Percentiles rank a stretch among this genome's conserved stretches.
phyloP scores from a whole-genome alignment of 345 rosid genomes.

The Punica granatum region DNA sequence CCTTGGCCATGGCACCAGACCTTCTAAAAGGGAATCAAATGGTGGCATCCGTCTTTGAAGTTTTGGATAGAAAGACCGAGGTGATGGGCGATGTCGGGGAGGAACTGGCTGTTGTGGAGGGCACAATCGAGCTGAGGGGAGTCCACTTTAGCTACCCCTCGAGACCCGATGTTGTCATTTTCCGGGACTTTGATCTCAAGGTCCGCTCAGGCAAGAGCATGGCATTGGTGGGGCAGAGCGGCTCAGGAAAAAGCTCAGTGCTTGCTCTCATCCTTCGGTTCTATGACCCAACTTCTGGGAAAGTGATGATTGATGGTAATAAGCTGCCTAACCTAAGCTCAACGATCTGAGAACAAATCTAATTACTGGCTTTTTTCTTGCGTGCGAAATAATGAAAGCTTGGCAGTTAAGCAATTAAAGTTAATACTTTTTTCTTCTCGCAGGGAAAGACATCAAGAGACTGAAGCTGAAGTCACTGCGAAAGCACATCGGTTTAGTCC shows the following conservation, averaged over 20 bases:
- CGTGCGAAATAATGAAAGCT: neutral
- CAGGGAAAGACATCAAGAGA: conserved; percentile 71
- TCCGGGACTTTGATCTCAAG: conserved; percentile 59
- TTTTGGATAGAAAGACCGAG: conserved; percentile 66
- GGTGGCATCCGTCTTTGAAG: conserved; percentile 82
- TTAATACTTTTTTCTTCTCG: neutral
- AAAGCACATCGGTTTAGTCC: conserved; percentile 78
- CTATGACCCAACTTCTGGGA: conserved; percentile 80
- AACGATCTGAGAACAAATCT: too few relatives aligned
- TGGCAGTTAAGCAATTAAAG: neutral
- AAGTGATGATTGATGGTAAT: conserved; percentile 84
- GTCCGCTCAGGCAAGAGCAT: conserved; percentile 69
- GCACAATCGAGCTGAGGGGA: conserved; percentile 59
- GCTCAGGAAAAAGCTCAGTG: conserved; percentile 93
- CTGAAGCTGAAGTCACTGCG: conserved; percentile 62
- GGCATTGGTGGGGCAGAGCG: conserved; percentile 96
- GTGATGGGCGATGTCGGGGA: conserved; percentile 58
- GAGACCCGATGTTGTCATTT: conserved; percentile 71
- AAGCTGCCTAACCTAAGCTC: neutral
- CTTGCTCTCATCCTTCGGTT: conserved; percentile 81
- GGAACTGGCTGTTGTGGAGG: conserved; percentile 56
- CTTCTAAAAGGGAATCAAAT: conserved; percentile 92
- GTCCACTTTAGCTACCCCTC: conserved; percentile 82
- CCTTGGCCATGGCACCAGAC: conserved; percentile 83
- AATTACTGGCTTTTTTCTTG: neutral